Evolutionary conservation across 768 basidiomycete genomes (phyloP), one percentile per base, ranked within the genome.

Genomic region (Mycena maculata): DNA sequence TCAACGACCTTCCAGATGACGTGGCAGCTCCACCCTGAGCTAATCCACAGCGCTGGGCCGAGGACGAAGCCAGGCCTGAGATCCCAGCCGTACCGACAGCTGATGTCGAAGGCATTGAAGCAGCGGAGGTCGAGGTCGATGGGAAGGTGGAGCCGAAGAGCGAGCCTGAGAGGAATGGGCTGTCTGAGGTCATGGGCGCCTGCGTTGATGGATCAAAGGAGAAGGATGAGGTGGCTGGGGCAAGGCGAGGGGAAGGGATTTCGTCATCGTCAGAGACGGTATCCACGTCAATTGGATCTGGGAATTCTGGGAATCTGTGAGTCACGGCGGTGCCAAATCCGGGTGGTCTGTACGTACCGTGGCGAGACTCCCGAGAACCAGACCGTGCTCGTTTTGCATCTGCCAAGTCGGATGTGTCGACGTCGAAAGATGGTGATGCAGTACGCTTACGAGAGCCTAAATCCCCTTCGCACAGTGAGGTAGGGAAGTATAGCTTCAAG

Each of bases 221-320:
- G 39, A 41, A 41, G 39, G 39, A 41, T 13, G 39, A 41, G 9
- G 39, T 41, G 39, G 39, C 20, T 5, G 16, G 10, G 20, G 15
- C 39, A 16, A 41, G 39, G 39, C 39, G 39, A 18, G 39, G 39
- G 5, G 39, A 41, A 9, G 20, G 39, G 4, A 16, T 5, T 13
- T 18, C 39, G 15, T 44, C 15, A 18, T 22, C 18, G 42, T 44
- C 42, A 74, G 33, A 76, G 18, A 41, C 20, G 4, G 39, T 41
- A 5, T 18, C 39, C 5, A 41, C 5, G 18, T 9, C 5, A 4
- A 4, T 13, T 41, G 5, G 39, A 5, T n/a, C n/a, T n/a, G n/a
- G n/a, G n/a, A n/a, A n/a, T n/a, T 20, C 39, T 10, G 39, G 50
- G 10, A 10, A 78, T 44, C 7, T 44, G 39, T 41, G 16, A 16